These are phyloP conservation scores for Fusarium caatingaense DNA, from an alignment of 2,329 filamentous ascomycete species.

Conservation along the genomic window DNA sequence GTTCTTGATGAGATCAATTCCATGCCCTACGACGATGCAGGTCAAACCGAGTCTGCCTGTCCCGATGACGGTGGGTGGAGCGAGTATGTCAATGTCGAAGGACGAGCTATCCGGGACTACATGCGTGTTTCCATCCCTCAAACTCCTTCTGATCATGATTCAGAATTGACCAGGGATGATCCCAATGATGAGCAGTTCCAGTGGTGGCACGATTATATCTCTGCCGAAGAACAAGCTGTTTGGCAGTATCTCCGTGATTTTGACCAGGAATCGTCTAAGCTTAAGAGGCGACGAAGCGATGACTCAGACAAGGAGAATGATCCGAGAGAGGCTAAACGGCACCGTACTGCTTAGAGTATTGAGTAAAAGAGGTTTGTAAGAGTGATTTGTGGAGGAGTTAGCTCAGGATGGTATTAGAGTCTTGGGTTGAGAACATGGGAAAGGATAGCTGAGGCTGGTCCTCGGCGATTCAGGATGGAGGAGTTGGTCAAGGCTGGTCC, in stretches of 20 bases:
- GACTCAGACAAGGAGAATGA: background rate
- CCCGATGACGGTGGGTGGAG: background rate
- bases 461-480: background rate
- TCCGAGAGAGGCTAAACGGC: background rate
- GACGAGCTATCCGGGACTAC: too few species aligned
- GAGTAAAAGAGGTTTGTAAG: background rate
- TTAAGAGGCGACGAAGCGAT: slow-evolving; percentile 2
- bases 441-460: background rate
- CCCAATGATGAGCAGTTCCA: background rate
- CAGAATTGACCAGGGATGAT: background rate
- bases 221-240: background rate
- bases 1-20: background rate
- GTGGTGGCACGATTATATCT: background rate
- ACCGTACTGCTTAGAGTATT: background rate
- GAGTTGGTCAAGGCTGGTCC: background rate
- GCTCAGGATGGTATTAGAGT: background rate
- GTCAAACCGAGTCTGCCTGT: accelerated
- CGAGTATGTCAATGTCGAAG: background rate
- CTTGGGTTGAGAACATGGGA: too few species aligned
- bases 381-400: background rate
- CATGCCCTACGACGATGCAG: background rate
- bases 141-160: background rate
- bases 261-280: background rate
- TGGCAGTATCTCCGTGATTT: background rate
- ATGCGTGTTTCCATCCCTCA: background rate